Conservation (phyloP, 2,329 filamentous ascomycete genomes). For the Colletotrichum tropicale region DNA sequence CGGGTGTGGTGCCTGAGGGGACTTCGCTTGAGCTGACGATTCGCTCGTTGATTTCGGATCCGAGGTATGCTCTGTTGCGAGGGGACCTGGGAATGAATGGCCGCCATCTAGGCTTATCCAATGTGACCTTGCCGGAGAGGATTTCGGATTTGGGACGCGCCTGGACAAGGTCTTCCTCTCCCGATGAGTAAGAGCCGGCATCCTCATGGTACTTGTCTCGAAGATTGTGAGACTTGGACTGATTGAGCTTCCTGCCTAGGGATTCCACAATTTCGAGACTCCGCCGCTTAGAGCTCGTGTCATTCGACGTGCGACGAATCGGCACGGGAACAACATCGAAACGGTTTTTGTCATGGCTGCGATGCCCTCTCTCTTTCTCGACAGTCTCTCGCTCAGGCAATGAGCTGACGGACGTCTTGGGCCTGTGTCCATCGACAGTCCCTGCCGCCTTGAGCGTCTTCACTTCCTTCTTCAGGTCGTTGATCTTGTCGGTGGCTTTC, state of each 20-base stretch:
- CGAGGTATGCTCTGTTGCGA: slow-evolving; percentile 39
- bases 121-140: slow-evolving; percentile 4
- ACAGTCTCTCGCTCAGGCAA: neutral
- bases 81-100: slow-evolving; percentile 46
- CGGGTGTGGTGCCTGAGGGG: slow-evolving; percentile 23
- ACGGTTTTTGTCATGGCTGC: neutral
- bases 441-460: slow-evolving; percentile 43
- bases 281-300: neutral
- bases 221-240: slow-evolving; percentile 28
- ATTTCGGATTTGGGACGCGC: slow-evolving; percentile 12
- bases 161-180: slow-evolving; percentile 1
- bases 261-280: slow-evolving; percentile 31
- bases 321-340: slow-evolving; percentile 8
- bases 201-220: slow-evolving; percentile 40
- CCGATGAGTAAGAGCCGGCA: slow-evolving; percentile 14
- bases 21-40: slow-evolving; percentile 32
- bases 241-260: slow-evolving; percentile 22
- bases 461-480: slow-evolving; percentile 59
- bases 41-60: slow-evolving; percentile 33
- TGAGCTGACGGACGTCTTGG: neutral
- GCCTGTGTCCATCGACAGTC: slow-evolving; percentile 8
- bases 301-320: neutral
- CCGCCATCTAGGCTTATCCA: slow-evolving; percentile 43
- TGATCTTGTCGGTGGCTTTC: slow-evolving; percentile 61
- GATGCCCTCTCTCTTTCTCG: neutral